Conservation (phyloP, 31 red algal genomes). For the Asparagopsis taxiformis region DNA sequence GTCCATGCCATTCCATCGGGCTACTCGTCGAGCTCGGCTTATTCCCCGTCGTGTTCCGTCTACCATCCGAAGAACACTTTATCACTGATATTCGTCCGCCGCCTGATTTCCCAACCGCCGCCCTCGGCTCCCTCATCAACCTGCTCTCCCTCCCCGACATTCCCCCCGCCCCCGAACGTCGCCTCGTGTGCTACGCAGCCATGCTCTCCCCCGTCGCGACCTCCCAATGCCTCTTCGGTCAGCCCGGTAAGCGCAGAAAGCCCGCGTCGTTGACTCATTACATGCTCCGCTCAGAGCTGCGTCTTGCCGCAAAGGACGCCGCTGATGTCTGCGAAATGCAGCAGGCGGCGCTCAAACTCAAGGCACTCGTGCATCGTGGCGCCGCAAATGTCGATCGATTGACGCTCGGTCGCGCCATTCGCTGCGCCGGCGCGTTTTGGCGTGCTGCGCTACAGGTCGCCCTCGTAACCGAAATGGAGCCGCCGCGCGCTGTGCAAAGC, state of each 20-base stretch:
- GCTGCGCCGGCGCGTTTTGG: slow-evolving; percentile 60
- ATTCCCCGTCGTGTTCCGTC: slow-evolving; percentile 59
- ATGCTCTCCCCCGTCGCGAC: slow-evolving; percentile 40
- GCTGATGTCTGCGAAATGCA: slow-evolving; percentile 34
- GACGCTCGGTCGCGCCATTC: slow-evolving; percentile 33
- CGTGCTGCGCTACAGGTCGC: slow-evolving; percentile 52
- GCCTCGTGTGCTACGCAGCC: slow-evolving; percentile 71
- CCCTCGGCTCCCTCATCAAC: slow-evolving; percentile 54
- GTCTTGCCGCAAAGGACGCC: slow-evolving; percentile 45
- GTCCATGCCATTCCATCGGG: slow-evolving; percentile 60
- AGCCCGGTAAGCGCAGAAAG: slow-evolving; percentile 31
- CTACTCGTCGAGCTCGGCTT: slow-evolving; percentile 79
- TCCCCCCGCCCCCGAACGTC: slow-evolving; percentile 10
- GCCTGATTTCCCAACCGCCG: slow-evolving; percentile 15
- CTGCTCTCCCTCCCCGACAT: slow-evolving; percentile 30
- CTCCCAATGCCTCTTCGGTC: slow-evolving; percentile 16
- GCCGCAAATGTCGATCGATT: slow-evolving; percentile 36
- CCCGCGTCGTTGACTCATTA: slow-evolving; percentile 19
- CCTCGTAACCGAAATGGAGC: slow-evolving; percentile 35
- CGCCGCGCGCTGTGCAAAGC: too few species aligned
- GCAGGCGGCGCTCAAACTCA: slow-evolving; percentile 29
- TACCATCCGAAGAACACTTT: slow-evolving; percentile 25
- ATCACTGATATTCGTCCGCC: slow-evolving; percentile 8
- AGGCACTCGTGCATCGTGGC: slow-evolving; percentile 42
- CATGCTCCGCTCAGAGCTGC: slow-evolving; percentile 57